Conservation (phyloP, 1,284 basidiomycete genomes). For the Heterobasidion occidentale region DNA sequence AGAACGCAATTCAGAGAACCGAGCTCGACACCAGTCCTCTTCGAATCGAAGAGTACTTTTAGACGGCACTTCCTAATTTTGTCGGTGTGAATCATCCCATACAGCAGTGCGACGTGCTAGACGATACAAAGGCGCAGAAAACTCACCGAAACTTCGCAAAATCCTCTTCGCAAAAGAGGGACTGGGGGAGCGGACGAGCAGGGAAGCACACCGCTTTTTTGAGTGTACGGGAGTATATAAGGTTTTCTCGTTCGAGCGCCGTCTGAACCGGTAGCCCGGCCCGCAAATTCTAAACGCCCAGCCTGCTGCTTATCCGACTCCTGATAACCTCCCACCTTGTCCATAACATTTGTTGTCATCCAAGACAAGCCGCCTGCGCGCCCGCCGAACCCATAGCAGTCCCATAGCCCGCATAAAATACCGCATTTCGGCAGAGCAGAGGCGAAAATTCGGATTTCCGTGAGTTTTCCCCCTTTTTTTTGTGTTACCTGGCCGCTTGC, state of each 20-base stretch:
- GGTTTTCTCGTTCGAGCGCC: neutral
- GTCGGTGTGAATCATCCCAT: constrained; percentile 4
- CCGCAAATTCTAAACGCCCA: neutral
- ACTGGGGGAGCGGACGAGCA: neutral
- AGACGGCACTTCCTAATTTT: constrained; percentile 7
- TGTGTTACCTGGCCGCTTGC: too few relatives aligned
- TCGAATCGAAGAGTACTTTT: neutral
- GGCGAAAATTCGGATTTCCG: too few relatives aligned
- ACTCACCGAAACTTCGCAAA: neutral
- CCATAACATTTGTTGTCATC: neutral
- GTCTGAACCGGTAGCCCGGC: neutral
- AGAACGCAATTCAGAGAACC: constrained; percentile 3
- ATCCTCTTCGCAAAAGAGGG: neutral
- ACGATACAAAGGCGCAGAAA: neutral
- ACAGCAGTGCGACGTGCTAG: neutral
- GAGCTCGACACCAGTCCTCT: constrained; percentile 3
- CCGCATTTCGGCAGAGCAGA: too few relatives aligned
- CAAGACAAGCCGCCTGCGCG: too few relatives aligned
- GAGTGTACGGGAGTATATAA: neutral
- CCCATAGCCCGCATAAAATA: too few relatives aligned
- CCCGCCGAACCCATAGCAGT: too few relatives aligned
- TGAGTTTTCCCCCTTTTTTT: too few relatives aligned
- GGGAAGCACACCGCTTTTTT: neutral
- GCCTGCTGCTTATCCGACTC: neutral
- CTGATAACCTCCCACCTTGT: neutral